phyloP scores from a whole-genome alignment of 2,329 filamentous ascomycete species.

The Exophiala bonariae region DNA sequence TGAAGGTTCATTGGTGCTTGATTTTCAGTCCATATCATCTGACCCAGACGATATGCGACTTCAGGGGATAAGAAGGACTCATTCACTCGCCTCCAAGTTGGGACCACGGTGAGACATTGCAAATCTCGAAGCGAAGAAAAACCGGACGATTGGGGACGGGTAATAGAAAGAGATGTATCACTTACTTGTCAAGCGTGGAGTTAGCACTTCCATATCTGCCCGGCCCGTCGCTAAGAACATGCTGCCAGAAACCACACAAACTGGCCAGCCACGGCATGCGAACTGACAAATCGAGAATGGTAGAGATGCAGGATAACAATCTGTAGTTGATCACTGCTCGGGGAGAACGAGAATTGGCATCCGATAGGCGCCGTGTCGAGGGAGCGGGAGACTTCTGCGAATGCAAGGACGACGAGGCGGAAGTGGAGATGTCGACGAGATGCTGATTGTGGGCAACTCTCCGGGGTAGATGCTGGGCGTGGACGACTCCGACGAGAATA shows the following conservation, averaged over 20 bases:
- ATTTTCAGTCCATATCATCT: conserved; percentile 24
- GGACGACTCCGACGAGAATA: conserved; percentile 44
- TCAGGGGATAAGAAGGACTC: conserved; percentile 9
- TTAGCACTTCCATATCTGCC: conserved; percentile 73
- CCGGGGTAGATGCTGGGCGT: conserved; percentile 20
- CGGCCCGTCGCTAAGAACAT: conserved; percentile 70
- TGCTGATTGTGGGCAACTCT: conserved; percentile 26
- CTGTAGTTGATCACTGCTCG: conserved; percentile 74
- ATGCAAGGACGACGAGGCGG: conserved; percentile 17
- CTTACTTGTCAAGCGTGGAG: conserved; percentile 88
- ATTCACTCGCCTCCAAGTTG: conserved; percentile 4
- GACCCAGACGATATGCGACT: conserved; percentile 25
- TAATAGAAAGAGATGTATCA: conserved; percentile 34
- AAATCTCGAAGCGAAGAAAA: neutral
- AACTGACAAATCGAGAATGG: conserved; percentile 69
- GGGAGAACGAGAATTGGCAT: conserved; percentile 34
- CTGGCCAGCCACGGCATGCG: conserved; percentile 92
- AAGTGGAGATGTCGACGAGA: conserved; percentile 7
- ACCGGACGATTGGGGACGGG: conserved; percentile 10
- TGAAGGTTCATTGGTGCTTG: conserved; percentile 15
- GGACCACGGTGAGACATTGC: conserved; percentile 11
- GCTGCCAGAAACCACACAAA: conserved; percentile 72
- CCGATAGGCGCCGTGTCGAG: conserved; percentile 11
- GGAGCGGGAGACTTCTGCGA: conserved; percentile 6
- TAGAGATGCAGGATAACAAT: conserved; percentile 71